Evolutionary conservation across 768 basidiomycete genomes (phyloP).

Genomic region (Infundibulicybe gibba): DNA sequence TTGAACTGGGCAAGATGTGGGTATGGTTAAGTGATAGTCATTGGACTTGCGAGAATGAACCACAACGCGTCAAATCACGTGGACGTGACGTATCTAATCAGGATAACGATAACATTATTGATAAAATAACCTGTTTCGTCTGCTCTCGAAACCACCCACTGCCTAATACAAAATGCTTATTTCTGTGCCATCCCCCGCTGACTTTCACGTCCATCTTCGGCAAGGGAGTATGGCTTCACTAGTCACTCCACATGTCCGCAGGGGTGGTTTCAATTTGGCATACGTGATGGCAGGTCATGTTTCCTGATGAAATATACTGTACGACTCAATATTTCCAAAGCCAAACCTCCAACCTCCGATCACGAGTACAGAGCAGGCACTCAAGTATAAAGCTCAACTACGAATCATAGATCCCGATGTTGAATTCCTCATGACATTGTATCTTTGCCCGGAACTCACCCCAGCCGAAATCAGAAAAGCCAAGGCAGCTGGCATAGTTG

Average conservation of each 20-base stretch:
- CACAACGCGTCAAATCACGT: conserved; percentile 27
- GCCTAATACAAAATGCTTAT: conserved; percentile 24
- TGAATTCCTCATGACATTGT: conserved; percentile 94
- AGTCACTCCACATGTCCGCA: conserved; percentile 84
- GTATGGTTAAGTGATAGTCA: conserved; percentile 21
- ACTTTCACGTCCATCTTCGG: conserved; percentile 96
- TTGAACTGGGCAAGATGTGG: conserved; percentile 10
- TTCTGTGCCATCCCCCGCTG: conserved; percentile 64
- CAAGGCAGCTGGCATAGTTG: conserved; percentile 76
- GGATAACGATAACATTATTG: background rate
- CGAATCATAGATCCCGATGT: conserved; percentile 71
- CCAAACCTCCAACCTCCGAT: conserved; percentile 93
- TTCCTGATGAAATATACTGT: background rate
- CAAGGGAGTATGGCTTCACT: conserved; percentile 80
- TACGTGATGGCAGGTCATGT: conserved; percentile 85
- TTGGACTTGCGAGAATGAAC: conserved; percentile 10
- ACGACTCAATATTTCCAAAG: conserved; percentile 23
- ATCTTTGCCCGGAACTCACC: conserved; percentile 88
- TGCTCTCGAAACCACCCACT: conserved; percentile 15
- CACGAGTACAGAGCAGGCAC: conserved; percentile 73
- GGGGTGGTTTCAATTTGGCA: conserved; percentile 87
- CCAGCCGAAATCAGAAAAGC: conserved; percentile 91
- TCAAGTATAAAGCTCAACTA: conserved; percentile 76
- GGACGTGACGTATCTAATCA: conserved; percentile 14
- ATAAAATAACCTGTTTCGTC: too few relatives aligned